These are phyloP conservation scores for Ramaria sp. DNA, from an alignment of 768 basidiomycete genomes.

Conservation along the genomic window DNA sequence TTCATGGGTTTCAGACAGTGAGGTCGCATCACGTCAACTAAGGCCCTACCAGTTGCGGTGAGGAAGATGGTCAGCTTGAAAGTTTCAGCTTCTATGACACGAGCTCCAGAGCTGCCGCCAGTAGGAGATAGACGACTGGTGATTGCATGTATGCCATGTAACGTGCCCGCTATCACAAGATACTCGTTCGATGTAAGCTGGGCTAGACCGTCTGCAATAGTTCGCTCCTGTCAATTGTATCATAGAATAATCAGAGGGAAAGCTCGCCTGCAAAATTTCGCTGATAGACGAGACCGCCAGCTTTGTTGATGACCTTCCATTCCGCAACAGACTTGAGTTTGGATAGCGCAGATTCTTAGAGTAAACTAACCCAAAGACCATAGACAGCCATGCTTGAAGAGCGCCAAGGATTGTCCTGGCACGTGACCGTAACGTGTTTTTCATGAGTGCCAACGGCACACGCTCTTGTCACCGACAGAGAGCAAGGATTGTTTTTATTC, in stretches of 20 bases:
- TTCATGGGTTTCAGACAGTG: background rate
- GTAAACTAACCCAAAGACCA: slow-evolving; percentile 61
- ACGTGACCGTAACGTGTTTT: background rate
- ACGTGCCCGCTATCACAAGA: slow-evolving; percentile 88
- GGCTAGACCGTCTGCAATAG: slow-evolving; percentile 71
- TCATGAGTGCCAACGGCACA: background rate
- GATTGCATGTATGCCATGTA: slow-evolving; percentile 98
- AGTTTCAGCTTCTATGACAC: slow-evolving; percentile 91
- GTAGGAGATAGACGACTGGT: slow-evolving; percentile 83
- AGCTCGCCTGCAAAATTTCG: slow-evolving; percentile 76
- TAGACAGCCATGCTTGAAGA: slow-evolving; percentile 53
- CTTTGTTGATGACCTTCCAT: slow-evolving; percentile 91
- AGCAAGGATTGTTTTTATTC: background rate
- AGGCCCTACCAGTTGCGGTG: slow-evolving; percentile 69
- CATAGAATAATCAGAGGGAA: slow-evolving; percentile 1
- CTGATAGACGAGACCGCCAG: slow-evolving; percentile 92
- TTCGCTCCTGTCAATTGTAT: background rate
- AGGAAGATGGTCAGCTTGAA: slow-evolving; percentile 92
- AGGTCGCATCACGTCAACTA: background rate
- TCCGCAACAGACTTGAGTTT: background rate
- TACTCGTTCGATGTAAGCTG: slow-evolving; percentile 88
- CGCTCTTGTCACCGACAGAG: background rate
- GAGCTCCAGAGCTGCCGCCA: slow-evolving; percentile 73
- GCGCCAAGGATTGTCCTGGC: background rate
- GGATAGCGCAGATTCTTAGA: background rate